phyloP scores from a whole-genome alignment of 1,284 basidiomycete species.

The Rhodotorula sp. region DNA sequence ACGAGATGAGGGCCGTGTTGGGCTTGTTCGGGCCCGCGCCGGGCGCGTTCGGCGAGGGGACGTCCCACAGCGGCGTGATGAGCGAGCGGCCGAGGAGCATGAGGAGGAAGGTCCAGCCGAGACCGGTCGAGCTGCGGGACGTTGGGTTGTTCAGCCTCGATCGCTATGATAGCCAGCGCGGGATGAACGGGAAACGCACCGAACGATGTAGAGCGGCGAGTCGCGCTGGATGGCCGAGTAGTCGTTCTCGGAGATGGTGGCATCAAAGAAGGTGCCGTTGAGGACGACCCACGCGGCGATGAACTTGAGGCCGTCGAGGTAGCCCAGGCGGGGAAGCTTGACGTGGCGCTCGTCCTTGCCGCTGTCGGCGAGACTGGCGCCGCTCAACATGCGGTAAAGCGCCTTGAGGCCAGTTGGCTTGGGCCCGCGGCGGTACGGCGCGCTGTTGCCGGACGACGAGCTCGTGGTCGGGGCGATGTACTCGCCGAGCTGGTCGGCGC shows the following conservation, averaged over 20 bases:
- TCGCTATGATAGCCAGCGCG: neutral
- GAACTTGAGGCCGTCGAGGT: conserved; percentile 50
- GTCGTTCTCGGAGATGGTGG: conserved; percentile 43
- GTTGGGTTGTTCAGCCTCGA: neutral
- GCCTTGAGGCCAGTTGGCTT: conserved; percentile 39
- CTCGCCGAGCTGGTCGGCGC: conserved; percentile 37
- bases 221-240: conserved; percentile 47
- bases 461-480: conserved; percentile 31
- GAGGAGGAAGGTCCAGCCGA: conserved; percentile 48
- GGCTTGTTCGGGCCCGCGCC: conserved; percentile 21
- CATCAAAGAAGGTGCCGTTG: conserved; percentile 50
- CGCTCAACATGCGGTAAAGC: conserved; percentile 35
- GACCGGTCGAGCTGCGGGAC: conserved; percentile 43
- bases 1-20: conserved; percentile 46
- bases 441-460: conserved; percentile 10
- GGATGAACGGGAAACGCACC: conserved; percentile 28
- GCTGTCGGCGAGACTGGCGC: conserved; percentile 41
- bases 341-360: conserved; percentile 44
- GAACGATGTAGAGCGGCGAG: conserved; percentile 47
- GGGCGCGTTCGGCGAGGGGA: conserved; percentile 37
- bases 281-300: conserved; percentile 48
- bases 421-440: conserved; percentile 38
- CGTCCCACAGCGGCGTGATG: conserved; percentile 48
- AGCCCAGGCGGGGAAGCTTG: conserved; percentile 45
- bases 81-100: conserved; percentile 47